phyloP scores from a whole-genome alignment of 1,284 basidiomycete species.

The Leccinum fuscescens region DNA sequence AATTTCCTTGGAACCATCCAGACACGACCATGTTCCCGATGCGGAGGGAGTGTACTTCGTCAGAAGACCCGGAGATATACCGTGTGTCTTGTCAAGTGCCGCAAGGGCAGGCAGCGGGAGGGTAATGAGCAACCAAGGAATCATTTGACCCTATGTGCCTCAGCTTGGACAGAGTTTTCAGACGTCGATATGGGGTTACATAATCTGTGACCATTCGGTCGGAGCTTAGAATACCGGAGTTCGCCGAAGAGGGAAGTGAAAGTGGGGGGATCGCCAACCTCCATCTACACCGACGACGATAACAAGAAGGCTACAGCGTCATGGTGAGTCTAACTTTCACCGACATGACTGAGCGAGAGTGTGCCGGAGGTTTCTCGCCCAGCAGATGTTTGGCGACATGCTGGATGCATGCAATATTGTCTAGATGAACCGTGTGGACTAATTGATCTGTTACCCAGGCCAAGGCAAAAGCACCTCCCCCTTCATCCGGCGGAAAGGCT shows the following conservation, averaged over 20 bases:
- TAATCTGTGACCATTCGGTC: conserved; percentile 19
- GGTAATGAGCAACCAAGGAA: conserved; percentile 44
- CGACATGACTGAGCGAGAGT: neutral
- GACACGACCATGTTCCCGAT: conserved; percentile 62
- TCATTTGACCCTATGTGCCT: conserved; percentile 34
- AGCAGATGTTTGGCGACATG: conserved; percentile 4
- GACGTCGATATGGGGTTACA: conserved; percentile 14
- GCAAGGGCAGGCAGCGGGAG: conserved; percentile 40
- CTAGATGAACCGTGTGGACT: conserved; percentile 21
- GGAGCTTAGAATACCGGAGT: conserved; percentile 25
- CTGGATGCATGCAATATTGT: conserved; percentile 21
- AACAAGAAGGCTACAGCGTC: conserved; percentile 23
- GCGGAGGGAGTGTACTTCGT: conserved; percentile 46
- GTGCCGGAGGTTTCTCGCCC: neutral
- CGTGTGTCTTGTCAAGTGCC: conserved; percentile 45
- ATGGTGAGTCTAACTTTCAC: conserved; percentile 32
- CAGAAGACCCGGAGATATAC: conserved; percentile 47
- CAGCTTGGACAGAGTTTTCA: neutral
- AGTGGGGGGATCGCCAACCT: neutral
- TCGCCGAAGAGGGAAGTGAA: conserved; percentile 12
- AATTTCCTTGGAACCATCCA: conserved; percentile 72
- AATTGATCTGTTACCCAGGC: conserved; percentile 43
- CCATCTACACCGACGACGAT: conserved; percentile 26
- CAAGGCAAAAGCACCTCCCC: conserved; percentile 65
- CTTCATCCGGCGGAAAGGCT: conserved; percentile 73